A percentile compares a stretch with the other conserved stretches of the same genome.
Conservation (phyloP, 768 basidiomycete genomes). For the Lentinula boryana region DNA sequence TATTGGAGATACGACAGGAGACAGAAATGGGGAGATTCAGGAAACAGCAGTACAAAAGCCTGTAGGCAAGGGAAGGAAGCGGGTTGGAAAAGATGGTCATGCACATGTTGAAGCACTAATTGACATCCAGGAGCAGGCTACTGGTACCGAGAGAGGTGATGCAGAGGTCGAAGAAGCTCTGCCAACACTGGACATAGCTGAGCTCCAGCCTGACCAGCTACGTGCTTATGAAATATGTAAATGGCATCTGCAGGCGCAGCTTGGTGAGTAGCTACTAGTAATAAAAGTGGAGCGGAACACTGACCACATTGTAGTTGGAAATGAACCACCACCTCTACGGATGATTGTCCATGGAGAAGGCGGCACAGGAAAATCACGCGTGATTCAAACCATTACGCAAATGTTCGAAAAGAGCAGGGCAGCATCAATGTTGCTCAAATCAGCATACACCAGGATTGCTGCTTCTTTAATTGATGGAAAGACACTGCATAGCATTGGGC, state of each 20-base stretch:
- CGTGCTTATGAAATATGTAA: constrained; percentile 17
- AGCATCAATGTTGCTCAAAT: constrained; percentile 20
- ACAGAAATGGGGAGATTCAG: too few species aligned
- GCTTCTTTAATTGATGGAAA: constrained; percentile 31
- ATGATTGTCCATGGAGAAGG: constrained; percentile 37
- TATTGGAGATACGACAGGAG: background rate
- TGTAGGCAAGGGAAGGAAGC: too few species aligned
- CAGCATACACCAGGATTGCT: constrained; percentile 34
- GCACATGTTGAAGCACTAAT: background rate
- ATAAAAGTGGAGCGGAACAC: too few species aligned
- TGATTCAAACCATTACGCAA: constrained; percentile 31
- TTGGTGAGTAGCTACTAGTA: too few species aligned
- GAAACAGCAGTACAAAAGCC: too few species aligned
- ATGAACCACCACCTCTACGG: constrained; percentile 19
- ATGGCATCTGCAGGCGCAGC: too few species aligned
- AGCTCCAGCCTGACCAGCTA: constrained; percentile 20
- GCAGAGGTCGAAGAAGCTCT: background rate
- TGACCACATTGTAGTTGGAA: constrained; percentile 23
- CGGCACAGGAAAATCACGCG: constrained; percentile 36
- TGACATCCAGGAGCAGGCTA: background rate
- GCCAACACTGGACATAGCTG: background rate
- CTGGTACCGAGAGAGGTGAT: background rate
- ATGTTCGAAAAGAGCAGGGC: constrained; percentile 18
- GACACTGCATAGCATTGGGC: constrained; percentile 27
- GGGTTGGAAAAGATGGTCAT: too few species aligned